Conservation (phyloP, 345 rosid species). For the Capsella bursapastoris region DNA sequence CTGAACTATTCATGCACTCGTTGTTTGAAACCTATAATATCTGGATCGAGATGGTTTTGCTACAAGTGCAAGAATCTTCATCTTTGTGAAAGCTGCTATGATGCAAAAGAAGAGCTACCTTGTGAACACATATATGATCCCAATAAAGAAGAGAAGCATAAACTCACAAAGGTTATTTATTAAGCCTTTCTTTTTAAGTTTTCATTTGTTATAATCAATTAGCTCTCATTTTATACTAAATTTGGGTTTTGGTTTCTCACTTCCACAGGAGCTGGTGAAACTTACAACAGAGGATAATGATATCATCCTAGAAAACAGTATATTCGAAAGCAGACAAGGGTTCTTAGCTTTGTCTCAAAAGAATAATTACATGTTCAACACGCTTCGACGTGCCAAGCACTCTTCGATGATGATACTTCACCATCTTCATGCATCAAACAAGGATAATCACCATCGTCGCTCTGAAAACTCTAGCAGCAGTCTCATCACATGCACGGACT, state of each 20-base stretch:
- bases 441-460: neutral
- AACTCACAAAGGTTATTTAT: conserved; percentile 51
- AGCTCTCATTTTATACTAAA: neutral
- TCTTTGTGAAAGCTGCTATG: conserved; percentile 70
- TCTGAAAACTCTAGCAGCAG: conserved; percentile 1
- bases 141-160: conserved; percentile 56
- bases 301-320: conserved; percentile 39
- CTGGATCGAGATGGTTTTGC: conserved; percentile 65
- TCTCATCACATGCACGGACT: conserved; percentile 46
- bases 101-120: conserved; percentile 38
- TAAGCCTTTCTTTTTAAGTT: neutral
- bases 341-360: conserved; percentile 62
- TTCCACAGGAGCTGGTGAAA: conserved; percentile 53
- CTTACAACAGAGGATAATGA: conserved; percentile 61
- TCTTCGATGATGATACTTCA: conserved; percentile 82
- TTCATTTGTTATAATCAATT: no score
- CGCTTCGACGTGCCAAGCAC: conserved; percentile 72
- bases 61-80: conserved; percentile 64
- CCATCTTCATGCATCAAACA: conserved; percentile 49
- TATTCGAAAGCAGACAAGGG: conserved; percentile 60
- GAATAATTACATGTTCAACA: conserved; percentile 62
- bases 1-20: conserved; percentile 59
- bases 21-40: conserved; percentile 55
- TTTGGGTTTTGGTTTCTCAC: conserved; percentile 5
- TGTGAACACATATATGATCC: conserved; percentile 41